Evolutionary conservation across 2,329 filamentous ascomycete species (phyloP).

Genomic region (Ceratocystis destructans): DNA sequence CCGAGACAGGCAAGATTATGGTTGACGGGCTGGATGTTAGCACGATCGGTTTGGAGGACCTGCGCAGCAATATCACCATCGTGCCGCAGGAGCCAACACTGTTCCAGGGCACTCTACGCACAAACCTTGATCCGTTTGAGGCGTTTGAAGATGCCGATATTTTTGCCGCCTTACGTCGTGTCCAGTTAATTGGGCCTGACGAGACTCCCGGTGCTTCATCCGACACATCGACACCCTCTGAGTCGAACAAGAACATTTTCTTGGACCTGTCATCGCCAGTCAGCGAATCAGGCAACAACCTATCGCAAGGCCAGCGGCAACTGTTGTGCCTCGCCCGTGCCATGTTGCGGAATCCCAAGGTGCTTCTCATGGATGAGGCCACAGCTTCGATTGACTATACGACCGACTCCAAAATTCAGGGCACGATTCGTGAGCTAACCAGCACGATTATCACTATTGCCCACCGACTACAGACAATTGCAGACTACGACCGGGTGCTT

Average conservation of each 20-base stretch:
- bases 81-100: slow-evolving; percentile 94
- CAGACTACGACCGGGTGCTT: slow-evolving; percentile 94
- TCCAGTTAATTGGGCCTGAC: slow-evolving; percentile 65
- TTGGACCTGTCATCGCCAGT: slow-evolving; percentile 70
- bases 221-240: slow-evolving; percentile 27
- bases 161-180: slow-evolving; percentile 70
- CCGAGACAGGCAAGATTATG: slow-evolving; percentile 74
- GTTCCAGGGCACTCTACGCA: slow-evolving; percentile 82
- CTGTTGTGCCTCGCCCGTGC: slow-evolving; percentile 86
- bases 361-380: slow-evolving; percentile 98
- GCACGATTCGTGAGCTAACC: slow-evolving; percentile 82
- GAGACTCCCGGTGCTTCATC: slow-evolving; percentile 26
- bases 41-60: slow-evolving; percentile 77
- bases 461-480: slow-evolving; percentile 88
- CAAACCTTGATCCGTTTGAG: slow-evolving; percentile 84
- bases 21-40: slow-evolving; percentile 89
- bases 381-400: slow-evolving; percentile 95
- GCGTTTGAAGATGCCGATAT: slow-evolving; percentile 83
- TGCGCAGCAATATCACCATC: slow-evolving; percentile 89
- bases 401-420: slow-evolving; percentile 91
- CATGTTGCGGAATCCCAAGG: slow-evolving; percentile 77
- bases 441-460: slow-evolving; percentile 96
- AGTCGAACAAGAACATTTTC: slow-evolving; percentile 89
- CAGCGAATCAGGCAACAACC: slow-evolving; percentile 79
- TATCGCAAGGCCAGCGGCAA: slow-evolving; percentile 92